Conservation (phyloP, 2,329 filamentous ascomycete species). For the Parascedosporium putredinis region DNA sequence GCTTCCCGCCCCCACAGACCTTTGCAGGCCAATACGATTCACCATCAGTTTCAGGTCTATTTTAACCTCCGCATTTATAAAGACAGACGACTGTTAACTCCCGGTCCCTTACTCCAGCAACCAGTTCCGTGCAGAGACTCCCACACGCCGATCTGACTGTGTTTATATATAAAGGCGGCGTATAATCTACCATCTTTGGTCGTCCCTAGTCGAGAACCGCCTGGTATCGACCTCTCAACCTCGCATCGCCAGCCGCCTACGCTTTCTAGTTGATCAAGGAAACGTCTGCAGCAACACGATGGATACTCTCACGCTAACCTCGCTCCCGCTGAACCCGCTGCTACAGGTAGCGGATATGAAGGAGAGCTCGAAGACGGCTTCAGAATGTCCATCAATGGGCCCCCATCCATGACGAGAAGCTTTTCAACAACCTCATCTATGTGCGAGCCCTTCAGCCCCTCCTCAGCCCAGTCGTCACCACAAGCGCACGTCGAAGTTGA, state of each 20-base stretch:
- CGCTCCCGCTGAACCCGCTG: neutral
- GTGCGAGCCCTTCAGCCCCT: slow-evolving; percentile 34
- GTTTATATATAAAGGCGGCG: neutral
- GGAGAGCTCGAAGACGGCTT: neutral
- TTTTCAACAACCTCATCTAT: slow-evolving; percentile 28
- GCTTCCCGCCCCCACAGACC: neutral
- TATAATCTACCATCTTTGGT: neutral
- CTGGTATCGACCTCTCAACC: too few species aligned
- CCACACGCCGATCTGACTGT: too few species aligned
- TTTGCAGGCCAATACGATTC: neutral
- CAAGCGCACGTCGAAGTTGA: neutral
- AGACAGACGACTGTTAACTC: neutral
- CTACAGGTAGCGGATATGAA: neutral
- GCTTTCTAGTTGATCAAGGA: too few species aligned
- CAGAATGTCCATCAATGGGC: neutral
- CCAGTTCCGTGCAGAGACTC: too few species aligned
- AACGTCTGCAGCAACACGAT: too few species aligned
- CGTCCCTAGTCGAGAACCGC: neutral
- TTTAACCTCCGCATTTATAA: neutral
- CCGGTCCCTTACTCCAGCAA: too few species aligned
- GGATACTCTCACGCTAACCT: slow-evolving; percentile 1
- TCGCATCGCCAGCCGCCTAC: too few species aligned
- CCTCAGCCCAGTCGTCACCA: slow-evolving; percentile 32
- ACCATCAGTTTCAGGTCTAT: neutral
- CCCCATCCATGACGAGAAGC: slow-evolving; percentile 23